These are phyloP conservation scores for Fistulifera pelliculosa DNA, from an alignment of 108 stramenopile species.

Conservation along the genomic window DNA sequence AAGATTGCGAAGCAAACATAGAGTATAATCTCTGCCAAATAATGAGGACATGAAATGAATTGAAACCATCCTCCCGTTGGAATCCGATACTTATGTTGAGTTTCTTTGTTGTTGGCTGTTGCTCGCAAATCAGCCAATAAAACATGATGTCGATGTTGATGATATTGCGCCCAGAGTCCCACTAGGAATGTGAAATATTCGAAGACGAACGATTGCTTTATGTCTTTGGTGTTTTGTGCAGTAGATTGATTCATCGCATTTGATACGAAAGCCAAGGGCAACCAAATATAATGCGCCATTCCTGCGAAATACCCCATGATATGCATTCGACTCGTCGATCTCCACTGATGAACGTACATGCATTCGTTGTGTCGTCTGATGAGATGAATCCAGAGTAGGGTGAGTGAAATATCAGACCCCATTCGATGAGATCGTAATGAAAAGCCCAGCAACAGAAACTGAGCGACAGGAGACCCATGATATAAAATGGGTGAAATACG, in stretches of 20 bases:
- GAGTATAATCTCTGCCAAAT: constrained; percentile 62
- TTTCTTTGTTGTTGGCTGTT: background rate
- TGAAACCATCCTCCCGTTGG: constrained; percentile 52
- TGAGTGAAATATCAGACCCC: constrained; percentile 5
- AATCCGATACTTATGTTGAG: constrained; percentile 16
- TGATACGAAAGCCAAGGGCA: constrained; percentile 49
- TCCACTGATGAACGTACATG: constrained; percentile 40
- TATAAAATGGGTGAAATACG: constrained; percentile 13
- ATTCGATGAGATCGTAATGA: no score
- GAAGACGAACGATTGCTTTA: constrained; percentile 1
- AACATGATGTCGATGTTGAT: constrained; percentile 54
- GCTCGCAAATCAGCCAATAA: constrained; percentile 39
- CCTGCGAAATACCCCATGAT: constrained; percentile 61
- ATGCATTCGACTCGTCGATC: constrained; percentile 43
- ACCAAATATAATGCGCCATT: constrained; percentile 44
- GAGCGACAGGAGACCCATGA: constrained; percentile 1
- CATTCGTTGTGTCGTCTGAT: constrained; percentile 46
- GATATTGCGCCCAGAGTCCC: constrained; percentile 39
- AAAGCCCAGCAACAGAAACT: no score
- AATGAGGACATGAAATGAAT: constrained; percentile 58
- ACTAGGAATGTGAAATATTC: constrained; percentile 3
- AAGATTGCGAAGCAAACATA: constrained; percentile 45
- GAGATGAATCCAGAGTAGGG: constrained; percentile 20
- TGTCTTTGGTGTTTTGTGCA: background rate
- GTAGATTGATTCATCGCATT: background rate